Evolutionary conservation across 495 filamentous ascomycete genomes (phyloP), one percentile per base, ranked within the genome.

Genomic region (Aspergillus kassunensis): DNA sequence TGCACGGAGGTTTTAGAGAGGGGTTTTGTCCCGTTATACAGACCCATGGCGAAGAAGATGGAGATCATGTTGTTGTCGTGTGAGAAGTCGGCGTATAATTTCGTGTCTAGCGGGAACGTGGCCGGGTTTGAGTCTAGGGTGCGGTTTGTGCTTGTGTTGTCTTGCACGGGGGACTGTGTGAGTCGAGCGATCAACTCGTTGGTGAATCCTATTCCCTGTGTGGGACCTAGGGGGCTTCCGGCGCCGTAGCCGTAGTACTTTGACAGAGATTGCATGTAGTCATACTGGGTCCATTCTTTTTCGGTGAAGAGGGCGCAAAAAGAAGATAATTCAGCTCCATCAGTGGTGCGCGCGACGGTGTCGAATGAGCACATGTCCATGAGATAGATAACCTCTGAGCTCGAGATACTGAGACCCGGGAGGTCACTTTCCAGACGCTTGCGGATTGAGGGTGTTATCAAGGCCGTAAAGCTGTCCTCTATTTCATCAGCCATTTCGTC

Each of bases 331-430:
- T 58, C 37, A 49, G 54, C 56, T 20, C 54, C 59, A 20, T 69
- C 53, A 54, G 71, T 27, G 23, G 69, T 58, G 29, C 53, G 12
- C 68, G 86, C 80, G 6, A 95, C 80, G 0, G 88, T 90, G 51
- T 85, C 77, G 63, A 90, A 96, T 0, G 90, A 80, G 62, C 90
- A 96, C 31, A 96, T 69, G 60, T 95, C 90, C 88, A 96, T 92
- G 13, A 96, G 64, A 23, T 72, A 72, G 56, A 88, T 73, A 6
- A 82, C 77, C 10, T 90, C 79, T n/a, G 65, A 35, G 7, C 65
- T 53, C 1, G 78, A 73, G 20, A 95, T 66, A 18, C 80, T 79
- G 0, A 79, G 78, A 2, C 83, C 81, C 0, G 78, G 75, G 1
- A 96, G 73, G 34, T 80, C 69, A 10, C 59, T 41, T 57, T 88